A percentile compares a stretch with the other conserved stretches of the same genome.
phyloP scores from a whole-genome alignment of 148 eudicot genomes.

The Rhododendron molle region DNA sequence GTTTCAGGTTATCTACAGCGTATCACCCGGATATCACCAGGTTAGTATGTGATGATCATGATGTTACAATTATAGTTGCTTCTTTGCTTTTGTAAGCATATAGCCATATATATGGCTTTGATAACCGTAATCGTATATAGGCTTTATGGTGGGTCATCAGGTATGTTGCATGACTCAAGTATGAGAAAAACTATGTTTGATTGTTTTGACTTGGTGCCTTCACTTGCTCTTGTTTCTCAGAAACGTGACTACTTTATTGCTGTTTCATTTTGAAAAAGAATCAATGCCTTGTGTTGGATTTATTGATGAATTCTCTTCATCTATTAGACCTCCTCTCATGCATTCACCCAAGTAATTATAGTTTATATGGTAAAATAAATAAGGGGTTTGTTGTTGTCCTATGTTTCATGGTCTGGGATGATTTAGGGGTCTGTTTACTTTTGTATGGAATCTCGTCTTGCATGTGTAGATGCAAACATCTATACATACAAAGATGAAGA shows the following conservation, averaged over 20 bases:
- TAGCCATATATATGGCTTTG: neutral
- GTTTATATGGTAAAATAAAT: neutral
- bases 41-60: slow-evolving; percentile 35
- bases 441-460: neutral
- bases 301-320: neutral
- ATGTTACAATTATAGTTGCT: neutral
- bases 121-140: neutral
- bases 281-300: neutral
- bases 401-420: neutral
- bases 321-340: neutral
- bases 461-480: neutral
- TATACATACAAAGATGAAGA: neutral
- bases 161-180: neutral
- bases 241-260: neutral
- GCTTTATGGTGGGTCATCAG: neutral
- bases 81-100: neutral
- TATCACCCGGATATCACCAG: slow-evolving; percentile 17
- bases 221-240: neutral
- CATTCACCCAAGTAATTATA: neutral
- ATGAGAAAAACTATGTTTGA: neutral
- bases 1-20: slow-evolving; percentile 53
- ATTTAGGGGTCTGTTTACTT: neutral
- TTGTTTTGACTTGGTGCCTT: neutral
- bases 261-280: neutral
- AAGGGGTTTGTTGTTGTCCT: neutral